Evolutionary conservation across 495 filamentous ascomycete species (phyloP).

Genomic region (Hyaloscypha hepaticicola): DNA sequence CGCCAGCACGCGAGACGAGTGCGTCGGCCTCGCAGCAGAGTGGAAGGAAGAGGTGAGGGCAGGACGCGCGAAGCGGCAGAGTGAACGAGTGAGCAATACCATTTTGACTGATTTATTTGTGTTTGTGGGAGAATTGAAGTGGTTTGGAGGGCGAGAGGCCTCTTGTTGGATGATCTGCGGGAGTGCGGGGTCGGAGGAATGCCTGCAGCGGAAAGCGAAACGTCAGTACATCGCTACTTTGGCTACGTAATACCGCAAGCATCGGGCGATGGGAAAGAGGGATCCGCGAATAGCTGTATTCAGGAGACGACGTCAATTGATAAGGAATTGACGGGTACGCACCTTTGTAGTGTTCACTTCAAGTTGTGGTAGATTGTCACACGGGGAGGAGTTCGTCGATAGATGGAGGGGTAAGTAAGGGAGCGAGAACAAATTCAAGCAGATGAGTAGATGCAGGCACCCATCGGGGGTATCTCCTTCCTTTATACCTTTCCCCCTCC

Average conservation of each 20-base stretch:
- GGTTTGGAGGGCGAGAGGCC: not conserved
- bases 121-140: not conserved
- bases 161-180: slow-evolving; percentile 1
- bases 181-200: slow-evolving; percentile 10
- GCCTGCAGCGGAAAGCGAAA: slow-evolving; percentile 3
- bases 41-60: slow-evolving; percentile 15
- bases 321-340: not conserved
- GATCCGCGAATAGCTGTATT: not conserved
- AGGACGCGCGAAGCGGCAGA: slow-evolving; percentile 35
- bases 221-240: not conserved
- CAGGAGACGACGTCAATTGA: not conserved
- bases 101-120: slow-evolving; percentile 44
- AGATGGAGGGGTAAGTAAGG: not conserved
- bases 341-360: not conserved
- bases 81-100: slow-evolving; percentile 48
- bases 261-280: not conserved
- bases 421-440: not conserved
- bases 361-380: not conserved
- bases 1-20: slow-evolving; percentile 31
- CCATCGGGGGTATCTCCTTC: not conserved
- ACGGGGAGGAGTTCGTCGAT: slow-evolving; percentile 3
- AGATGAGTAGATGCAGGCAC: not conserved
- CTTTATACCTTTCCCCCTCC: slow-evolving; percentile 6
- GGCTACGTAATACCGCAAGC: not conserved
- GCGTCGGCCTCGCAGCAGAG: slow-evolving; percentile 6